phyloP scores from a whole-genome alignment of 805 yeast species.

The Schwanniomyces polymorphus region DNA sequence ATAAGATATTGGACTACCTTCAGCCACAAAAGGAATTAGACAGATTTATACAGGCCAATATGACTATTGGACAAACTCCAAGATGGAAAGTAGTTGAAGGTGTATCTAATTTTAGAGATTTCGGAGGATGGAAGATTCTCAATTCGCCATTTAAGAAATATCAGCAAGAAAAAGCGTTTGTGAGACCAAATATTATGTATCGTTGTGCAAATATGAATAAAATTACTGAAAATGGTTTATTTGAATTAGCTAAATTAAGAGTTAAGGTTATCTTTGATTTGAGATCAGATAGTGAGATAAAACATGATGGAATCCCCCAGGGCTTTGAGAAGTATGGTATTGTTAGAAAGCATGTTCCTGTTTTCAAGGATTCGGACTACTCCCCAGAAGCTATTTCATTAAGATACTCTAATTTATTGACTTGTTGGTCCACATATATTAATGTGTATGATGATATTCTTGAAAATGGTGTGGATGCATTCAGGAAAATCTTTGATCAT shows the following conservation, averaged over 20 bases:
- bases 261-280: constrained; percentile 65
- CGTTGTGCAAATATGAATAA: constrained; percentile 63
- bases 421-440: constrained; percentile 63
- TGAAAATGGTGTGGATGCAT: constrained; percentile 47
- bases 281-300: constrained; percentile 59
- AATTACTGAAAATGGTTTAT: constrained; percentile 52
- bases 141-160: constrained; percentile 23
- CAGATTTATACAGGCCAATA: constrained; percentile 48
- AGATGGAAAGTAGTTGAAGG: constrained; percentile 70
- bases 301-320: constrained; percentile 43
- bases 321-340: constrained; percentile 42
- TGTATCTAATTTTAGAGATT: constrained; percentile 70
- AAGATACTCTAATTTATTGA: constrained; percentile 52
- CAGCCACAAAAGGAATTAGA: constrained; percentile 46
- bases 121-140: constrained; percentile 68
- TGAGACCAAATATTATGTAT: constrained; percentile 54
- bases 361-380: constrained; percentile 51
- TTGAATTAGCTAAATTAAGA: constrained; percentile 40
- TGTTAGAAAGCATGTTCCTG: constrained; percentile 54
- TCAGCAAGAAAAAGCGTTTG: constrained; percentile 26
- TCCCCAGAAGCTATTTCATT: constrained; percentile 66
- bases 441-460: constrained; percentile 63
- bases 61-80: constrained; percentile 37
- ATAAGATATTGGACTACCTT: constrained; percentile 49
- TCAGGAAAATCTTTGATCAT: constrained; percentile 50